Conservation (phyloP, 1,284 basidiomycete species). For the Cutaneotrichosporon sp. region DNA sequence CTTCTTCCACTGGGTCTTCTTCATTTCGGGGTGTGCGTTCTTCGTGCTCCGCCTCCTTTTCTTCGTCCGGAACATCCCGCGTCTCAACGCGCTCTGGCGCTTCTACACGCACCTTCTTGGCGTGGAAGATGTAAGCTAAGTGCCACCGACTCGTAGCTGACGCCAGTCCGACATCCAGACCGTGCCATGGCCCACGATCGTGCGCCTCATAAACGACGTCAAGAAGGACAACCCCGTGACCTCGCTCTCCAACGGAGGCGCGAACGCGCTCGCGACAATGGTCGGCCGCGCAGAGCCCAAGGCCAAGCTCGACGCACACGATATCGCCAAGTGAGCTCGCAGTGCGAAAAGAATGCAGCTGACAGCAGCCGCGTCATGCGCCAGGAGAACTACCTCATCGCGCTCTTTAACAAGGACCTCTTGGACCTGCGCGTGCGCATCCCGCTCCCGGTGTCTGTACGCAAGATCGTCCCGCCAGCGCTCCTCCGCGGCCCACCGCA, state of each 20-base stretch:
- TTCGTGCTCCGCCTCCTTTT: constrained; percentile 64
- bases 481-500: constrained; percentile 32
- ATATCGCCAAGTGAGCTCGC: constrained; percentile 57
- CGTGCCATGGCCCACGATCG: constrained; percentile 93
- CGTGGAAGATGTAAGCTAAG: constrained; percentile 58
- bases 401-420: constrained; percentile 94
- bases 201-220: constrained; percentile 81
- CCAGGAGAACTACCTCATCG: constrained; percentile 97
- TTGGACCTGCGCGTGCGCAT: constrained; percentile 73
- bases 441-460: constrained; percentile 64
- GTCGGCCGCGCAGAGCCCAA: constrained; percentile 45
- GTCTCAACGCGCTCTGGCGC: constrained; percentile 86
- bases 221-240: constrained; percentile 88
- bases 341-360: neutral
- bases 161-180: constrained; percentile 93
- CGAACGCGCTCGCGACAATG: constrained; percentile 50
- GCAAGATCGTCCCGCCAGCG: constrained; percentile 34
- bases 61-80: constrained; percentile 61
- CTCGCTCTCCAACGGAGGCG: constrained; percentile 62
- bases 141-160: neutral
- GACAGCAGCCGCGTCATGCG: constrained; percentile 75
- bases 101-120: constrained; percentile 68
- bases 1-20: constrained; percentile 62
- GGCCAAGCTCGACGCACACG: constrained; percentile 89
- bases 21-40: constrained; percentile 74